Evolutionary conservation across 805 yeast species (phyloP).

Genomic region (Jamesozyma piceae): DNA sequence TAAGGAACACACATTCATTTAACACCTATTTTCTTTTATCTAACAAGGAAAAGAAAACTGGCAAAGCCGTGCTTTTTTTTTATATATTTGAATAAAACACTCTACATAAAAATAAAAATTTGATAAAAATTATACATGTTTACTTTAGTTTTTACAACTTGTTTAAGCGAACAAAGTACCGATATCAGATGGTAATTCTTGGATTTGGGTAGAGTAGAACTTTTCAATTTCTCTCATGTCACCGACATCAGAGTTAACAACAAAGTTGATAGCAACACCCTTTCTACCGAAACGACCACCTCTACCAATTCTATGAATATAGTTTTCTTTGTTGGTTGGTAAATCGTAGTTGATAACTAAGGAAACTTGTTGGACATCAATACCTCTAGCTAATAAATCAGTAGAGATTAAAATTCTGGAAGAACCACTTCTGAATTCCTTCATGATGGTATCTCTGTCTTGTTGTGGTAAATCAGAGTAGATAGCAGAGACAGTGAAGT

Average conservation of each 20-base stretch:
- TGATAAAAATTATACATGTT: constrained; percentile 2
- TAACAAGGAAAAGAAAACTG: neutral
- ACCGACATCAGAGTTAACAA: constrained; percentile 68
- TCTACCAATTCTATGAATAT: constrained; percentile 95
- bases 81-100: constrained; percentile 3
- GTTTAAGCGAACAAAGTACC: constrained; percentile 35
- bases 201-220: constrained; percentile 65
- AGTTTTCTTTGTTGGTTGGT: constrained; percentile 88
- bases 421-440: constrained; percentile 87
- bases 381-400: constrained; percentile 97
- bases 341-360: constrained; percentile 91
- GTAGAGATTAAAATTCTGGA: constrained; percentile 92
- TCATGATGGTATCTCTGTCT: constrained; percentile 91
- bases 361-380: constrained; percentile 96
- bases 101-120: constrained; percentile 1
- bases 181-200: constrained; percentile 72
- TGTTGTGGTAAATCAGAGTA: constrained; percentile 96
- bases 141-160: constrained; percentile 3
- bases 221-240: constrained; percentile 66
- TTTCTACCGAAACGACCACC: constrained; percentile 98
- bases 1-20: neutral
- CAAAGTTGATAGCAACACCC: constrained; percentile 94
- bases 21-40: neutral
- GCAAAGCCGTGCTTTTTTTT: neutral
- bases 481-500: constrained; percentile 90